These are phyloP conservation scores for Eremochloa ophiuroides DNA, from an alignment of 176 grass and related monocot species.

Conservation along the genomic window DNA sequence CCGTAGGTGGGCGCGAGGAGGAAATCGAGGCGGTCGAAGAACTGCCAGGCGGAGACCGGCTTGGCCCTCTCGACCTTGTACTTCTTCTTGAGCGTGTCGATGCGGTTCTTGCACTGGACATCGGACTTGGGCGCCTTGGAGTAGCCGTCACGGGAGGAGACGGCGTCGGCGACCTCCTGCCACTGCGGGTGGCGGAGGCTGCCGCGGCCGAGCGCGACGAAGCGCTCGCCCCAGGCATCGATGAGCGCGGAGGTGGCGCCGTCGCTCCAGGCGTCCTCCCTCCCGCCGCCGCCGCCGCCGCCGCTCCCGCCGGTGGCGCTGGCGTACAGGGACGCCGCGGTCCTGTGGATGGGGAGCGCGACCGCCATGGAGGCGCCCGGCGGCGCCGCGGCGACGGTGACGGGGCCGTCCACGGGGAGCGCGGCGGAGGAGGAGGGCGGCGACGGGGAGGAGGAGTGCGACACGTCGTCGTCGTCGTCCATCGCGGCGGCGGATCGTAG, in stretches of 20 bases:
- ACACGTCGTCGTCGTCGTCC: constrained; percentile 42
- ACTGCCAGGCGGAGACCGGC: constrained; percentile 69
- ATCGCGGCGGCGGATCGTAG: constrained; percentile 16
- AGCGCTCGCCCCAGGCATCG: constrained; percentile 95
- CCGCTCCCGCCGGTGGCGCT: neutral
- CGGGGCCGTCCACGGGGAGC: constrained; percentile 38
- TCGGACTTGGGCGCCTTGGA: constrained; percentile 75
- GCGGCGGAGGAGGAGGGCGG: neutral
- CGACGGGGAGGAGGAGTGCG: constrained; percentile 24
- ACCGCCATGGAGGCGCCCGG: constrained; percentile 41
- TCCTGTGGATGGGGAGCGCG: constrained; percentile 70
- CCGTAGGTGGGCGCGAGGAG: constrained; percentile 71
- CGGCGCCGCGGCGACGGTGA: constrained; percentile 46
- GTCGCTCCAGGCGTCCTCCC: constrained; percentile 99
- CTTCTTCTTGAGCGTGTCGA: constrained; percentile 99
- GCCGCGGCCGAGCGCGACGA: constrained; percentile 84
- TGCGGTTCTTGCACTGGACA: constrained; percentile 97
- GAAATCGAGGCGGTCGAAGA: constrained; percentile 67
- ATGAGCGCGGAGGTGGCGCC: constrained; percentile 82
- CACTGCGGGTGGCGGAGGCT: constrained; percentile 94
- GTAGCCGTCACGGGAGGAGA: constrained; percentile 81
- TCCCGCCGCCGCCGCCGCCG: constrained; percentile 30
- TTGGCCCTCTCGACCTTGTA: constrained; percentile 92
- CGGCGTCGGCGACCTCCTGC: constrained; percentile 96
- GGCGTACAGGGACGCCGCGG: constrained; percentile 26